Percentiles rank a stretch among this genome's conserved stretches.
Evolutionary conservation across 108 stramenopile genomes (phyloP).

Genomic region (Aurantiochytrium sp.): DNA sequence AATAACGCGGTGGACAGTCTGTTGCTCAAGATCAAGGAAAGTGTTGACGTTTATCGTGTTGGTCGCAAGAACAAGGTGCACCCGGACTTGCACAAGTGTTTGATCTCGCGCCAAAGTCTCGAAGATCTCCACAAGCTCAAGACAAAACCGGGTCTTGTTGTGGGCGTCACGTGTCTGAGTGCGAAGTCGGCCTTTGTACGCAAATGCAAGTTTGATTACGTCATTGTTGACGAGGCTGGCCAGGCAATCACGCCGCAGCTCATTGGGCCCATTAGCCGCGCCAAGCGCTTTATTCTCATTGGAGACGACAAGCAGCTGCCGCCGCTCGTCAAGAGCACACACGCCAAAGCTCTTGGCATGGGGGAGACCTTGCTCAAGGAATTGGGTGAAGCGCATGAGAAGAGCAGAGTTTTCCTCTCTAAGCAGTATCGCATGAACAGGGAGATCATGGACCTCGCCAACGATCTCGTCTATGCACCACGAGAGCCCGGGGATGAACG

Average conservation of each 20-base stretch:
- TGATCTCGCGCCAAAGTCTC: background rate
- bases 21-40: constrained; percentile 71
- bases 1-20: constrained; percentile 92
- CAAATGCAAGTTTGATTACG: constrained; percentile 77
- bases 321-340: constrained; percentile 73
- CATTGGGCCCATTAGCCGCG: constrained; percentile 72
- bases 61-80: background rate
- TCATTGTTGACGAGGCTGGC: constrained; percentile 96
- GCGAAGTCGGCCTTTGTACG: background rate
- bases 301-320: constrained; percentile 97
- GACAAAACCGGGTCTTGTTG: background rate
- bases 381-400: constrained; percentile 72
- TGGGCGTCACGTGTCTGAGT: background rate
- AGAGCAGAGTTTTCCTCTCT: constrained; percentile 61
- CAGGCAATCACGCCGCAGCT: constrained; percentile 86
- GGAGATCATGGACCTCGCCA: constrained; percentile 78
- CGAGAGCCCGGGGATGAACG: background rate
- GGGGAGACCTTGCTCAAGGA: constrained; percentile 73
- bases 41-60: background rate
- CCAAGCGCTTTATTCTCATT: constrained; percentile 79
- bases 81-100: background rate
- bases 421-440: constrained; percentile 92
- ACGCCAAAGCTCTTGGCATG: constrained; percentile 64
- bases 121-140: background rate
- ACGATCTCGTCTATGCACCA: constrained; percentile 32